A percentile compares a stretch with the other conserved stretches of the same genome.
phyloP scores from a whole-genome alignment of 2,329 filamentous ascomycete species.

The Catunica adiposa region DNA sequence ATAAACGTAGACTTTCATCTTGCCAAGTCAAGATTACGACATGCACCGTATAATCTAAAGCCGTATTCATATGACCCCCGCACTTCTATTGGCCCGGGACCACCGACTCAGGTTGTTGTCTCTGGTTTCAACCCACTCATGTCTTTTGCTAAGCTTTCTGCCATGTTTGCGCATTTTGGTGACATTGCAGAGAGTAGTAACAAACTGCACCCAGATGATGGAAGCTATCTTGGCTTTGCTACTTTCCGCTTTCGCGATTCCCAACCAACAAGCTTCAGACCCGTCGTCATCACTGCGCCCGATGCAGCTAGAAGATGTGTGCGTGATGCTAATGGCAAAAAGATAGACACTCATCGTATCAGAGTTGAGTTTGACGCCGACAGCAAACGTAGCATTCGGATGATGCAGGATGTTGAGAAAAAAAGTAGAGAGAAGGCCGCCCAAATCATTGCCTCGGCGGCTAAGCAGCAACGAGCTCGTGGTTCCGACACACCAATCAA shows the following conservation, averaged over 20 bases:
- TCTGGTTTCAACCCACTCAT: slow-evolving; percentile 91
- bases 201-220: slow-evolving; percentile 86
- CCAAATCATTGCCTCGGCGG: slow-evolving; percentile 14
- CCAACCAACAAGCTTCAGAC: slow-evolving; percentile 30
- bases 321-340: slow-evolving; percentile 57
- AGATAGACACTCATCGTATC: slow-evolving; percentile 61
- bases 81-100: slow-evolving; percentile 75
- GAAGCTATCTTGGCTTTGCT: slow-evolving; percentile 84
- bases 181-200: slow-evolving; percentile 85
- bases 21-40: slow-evolving; percentile 53
- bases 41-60: slow-evolving; percentile 61
- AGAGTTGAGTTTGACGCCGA: slow-evolving; percentile 81
- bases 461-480: slow-evolving; percentile 15
- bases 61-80: slow-evolving; percentile 68
- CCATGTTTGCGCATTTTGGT: slow-evolving; percentile 64
- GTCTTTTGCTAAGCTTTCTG: slow-evolving; percentile 58
- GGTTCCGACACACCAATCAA: slow-evolving; percentile 16
- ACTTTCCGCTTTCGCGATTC: slow-evolving; percentile 76
- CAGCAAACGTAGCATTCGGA: slow-evolving; percentile 61
- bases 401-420: slow-evolving; percentile 60
- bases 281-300: slow-evolving; percentile 46
- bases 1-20: slow-evolving; percentile 55
- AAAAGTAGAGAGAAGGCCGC: slow-evolving; percentile 42
- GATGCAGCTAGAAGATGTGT: slow-evolving; percentile 71
- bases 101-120: slow-evolving; percentile 78